These are phyloP conservation scores for Camellia granthamiana DNA, from an alignment of 148 eudicot genomes.

Conservation along the genomic window DNA sequence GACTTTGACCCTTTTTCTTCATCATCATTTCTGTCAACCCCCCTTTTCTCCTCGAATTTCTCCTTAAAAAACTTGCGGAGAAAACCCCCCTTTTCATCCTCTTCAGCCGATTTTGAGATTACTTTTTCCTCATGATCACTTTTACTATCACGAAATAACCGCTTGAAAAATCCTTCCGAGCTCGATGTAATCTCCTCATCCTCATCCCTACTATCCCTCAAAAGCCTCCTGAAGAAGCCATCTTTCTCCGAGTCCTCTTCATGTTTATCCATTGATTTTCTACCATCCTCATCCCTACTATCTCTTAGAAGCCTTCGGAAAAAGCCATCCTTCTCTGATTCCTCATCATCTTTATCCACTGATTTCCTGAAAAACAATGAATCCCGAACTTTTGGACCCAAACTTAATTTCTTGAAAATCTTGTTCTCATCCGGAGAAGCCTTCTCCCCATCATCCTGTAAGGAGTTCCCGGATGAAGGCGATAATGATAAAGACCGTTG, in stretches of 20 bases:
- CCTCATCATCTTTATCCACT: conserved; percentile 71
- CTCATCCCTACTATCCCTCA: conserved; percentile 76
- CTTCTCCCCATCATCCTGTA: conserved; percentile 63
- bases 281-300: conserved; percentile 61
- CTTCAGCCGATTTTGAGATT: conserved; percentile 51
- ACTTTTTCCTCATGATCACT: conserved; percentile 66
- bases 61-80: conserved; percentile 77
- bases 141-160: conserved; percentile 88
- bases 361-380: conserved; percentile 80
- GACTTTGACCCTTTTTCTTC: conserved; percentile 38
- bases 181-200: conserved; percentile 72
- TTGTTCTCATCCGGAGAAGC: conserved; percentile 75
- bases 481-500: conserved; percentile 57
- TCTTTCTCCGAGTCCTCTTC: conserved; percentile 83
- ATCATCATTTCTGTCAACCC: conserved; percentile 47
- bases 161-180: conserved; percentile 88
- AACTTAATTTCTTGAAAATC: conserved; percentile 77
- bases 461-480: conserved; percentile 43
- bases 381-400: conserved; percentile 77
- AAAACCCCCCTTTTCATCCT: conserved; percentile 64
- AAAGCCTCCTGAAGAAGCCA: conserved; percentile 78
- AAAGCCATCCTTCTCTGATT: conserved; percentile 78
- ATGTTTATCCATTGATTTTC: conserved; percentile 41
- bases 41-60: conserved; percentile 76
- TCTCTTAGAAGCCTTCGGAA: conserved; percentile 65